Evolutionary conservation across 2,329 filamentous ascomycete species (phyloP).

Genomic region (Venturia carpophila): DNA sequence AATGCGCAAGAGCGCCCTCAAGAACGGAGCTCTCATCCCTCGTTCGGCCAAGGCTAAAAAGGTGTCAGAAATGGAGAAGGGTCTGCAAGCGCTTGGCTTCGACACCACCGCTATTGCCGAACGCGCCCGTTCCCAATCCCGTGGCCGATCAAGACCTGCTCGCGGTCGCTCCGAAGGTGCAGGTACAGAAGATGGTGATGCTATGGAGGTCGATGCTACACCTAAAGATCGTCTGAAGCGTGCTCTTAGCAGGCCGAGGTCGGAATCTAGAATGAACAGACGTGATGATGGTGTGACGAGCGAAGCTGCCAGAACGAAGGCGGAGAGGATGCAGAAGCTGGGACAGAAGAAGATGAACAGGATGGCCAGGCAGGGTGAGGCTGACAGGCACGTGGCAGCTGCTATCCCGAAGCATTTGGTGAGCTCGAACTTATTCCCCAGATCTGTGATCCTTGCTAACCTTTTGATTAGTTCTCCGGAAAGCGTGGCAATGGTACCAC

Average conservation of each 20-base stretch:
- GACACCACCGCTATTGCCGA: slow-evolving; percentile 69
- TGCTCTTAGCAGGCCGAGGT: slow-evolving; percentile 64
- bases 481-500: slow-evolving; percentile 95
- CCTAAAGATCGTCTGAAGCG: slow-evolving; percentile 33
- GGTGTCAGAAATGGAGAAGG: slow-evolving; percentile 77
- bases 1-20: slow-evolving; percentile 82
- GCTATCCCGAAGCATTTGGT: slow-evolving; percentile 86
- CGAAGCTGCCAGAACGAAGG: slow-evolving; percentile 61
- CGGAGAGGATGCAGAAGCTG: slow-evolving; percentile 79
- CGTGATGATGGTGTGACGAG: slow-evolving; percentile 70
- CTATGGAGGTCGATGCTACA: slow-evolving; percentile 60
- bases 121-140: slow-evolving; percentile 62
- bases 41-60: slow-evolving; percentile 73
- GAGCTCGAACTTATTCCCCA: slow-evolving; percentile 35
- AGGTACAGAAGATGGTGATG: slow-evolving; percentile 56
- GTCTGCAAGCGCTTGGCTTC: slow-evolving; percentile 76
- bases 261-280: slow-evolving; percentile 53
- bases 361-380: slow-evolving; percentile 94
- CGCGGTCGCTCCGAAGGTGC: slow-evolving; percentile 47
- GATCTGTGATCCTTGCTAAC: slow-evolving; percentile 29
- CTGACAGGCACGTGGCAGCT: slow-evolving; percentile 79
- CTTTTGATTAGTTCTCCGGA: slow-evolving; percentile 58
- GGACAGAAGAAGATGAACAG: slow-evolving; percentile 98
- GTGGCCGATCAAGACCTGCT: slow-evolving; percentile 45
- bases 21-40: slow-evolving; percentile 93